A percentile compares a stretch with the other conserved stretches of the same genome.
Conservation (phyloP, 2,329 filamentous ascomycete species). For the Aspergillus tanneri region DNA sequence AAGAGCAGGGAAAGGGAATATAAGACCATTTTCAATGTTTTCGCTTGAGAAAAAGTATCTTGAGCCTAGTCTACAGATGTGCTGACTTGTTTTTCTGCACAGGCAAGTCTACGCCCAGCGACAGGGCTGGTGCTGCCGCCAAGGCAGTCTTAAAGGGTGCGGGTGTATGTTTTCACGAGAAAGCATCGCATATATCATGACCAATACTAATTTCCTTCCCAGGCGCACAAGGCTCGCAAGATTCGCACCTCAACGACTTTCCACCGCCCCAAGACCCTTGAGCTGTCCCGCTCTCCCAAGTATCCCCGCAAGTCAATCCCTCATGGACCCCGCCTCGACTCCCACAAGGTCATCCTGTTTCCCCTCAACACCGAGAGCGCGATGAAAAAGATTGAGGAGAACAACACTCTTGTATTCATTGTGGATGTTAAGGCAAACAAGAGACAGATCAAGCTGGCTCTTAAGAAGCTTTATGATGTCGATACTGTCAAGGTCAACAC, state of each 20-base stretch:
- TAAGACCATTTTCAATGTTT: background rate
- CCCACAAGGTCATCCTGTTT: conserved; percentile 97
- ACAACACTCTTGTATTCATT: conserved; percentile 99
- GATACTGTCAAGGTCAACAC: conserved; percentile 99
- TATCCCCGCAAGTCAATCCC: conserved; percentile 96
- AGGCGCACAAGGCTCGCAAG: conserved; percentile 89
- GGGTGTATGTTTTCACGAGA: conserved; percentile 68
- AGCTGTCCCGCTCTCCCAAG: conserved; percentile 86
- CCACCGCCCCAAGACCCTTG: conserved; percentile 95
- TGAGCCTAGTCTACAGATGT: conserved; percentile 5
- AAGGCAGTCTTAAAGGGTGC: conserved; percentile 96
- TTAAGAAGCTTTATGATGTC: conserved; percentile 99
- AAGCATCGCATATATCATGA: background rate
- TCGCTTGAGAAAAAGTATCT: background rate
- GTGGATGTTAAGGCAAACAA: conserved; percentile 98
- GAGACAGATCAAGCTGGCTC: conserved; percentile 95
- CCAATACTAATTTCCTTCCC: conserved; percentile 24
- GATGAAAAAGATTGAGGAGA: conserved; percentile 99
- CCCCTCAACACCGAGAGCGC: conserved; percentile 99
- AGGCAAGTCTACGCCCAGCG: conserved; percentile 60
- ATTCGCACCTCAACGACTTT: conserved; percentile 90
- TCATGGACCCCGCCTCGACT: conserved; percentile 86
- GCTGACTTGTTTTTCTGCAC: conserved; percentile 21
- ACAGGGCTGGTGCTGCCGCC: conserved; percentile 85
- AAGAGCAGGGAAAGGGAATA: background rate